Conservation (phyloP, 1,284 basidiomycete species). For the Melanopsichium pennsylvanicum region DNA sequence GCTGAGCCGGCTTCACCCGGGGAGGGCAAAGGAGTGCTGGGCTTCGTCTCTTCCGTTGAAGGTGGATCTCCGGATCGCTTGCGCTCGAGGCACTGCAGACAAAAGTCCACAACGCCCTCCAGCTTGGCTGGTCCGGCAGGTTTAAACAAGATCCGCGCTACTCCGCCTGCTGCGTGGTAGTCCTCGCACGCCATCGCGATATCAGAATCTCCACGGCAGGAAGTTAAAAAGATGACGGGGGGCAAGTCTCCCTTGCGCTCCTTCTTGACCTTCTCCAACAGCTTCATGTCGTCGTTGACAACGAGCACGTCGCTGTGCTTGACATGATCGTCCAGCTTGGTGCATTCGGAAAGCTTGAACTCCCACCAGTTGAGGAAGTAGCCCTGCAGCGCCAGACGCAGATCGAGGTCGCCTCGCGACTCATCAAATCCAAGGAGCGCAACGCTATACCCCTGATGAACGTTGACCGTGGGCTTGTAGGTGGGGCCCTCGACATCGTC, state of each 20-base stretch:
- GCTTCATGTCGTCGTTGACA: conserved; percentile 79
- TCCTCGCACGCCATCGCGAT: conserved; percentile 73
- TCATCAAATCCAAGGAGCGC: conserved; percentile 79
- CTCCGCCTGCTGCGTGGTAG: conserved; percentile 82
- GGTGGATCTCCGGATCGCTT: conserved; percentile 42
- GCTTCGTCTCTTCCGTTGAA: conserved; percentile 42
- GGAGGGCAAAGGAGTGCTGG: conserved; percentile 50
- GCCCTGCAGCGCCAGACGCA: conserved; percentile 73
- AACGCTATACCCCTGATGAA: conserved; percentile 70
- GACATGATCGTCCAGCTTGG: conserved; percentile 1
- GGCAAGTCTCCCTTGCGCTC: conserved; percentile 66
- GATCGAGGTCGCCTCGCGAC: conserved; percentile 75
- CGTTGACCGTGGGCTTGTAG: conserved; percentile 69
- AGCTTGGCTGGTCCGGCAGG: conserved; percentile 84
- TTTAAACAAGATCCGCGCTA: conserved; percentile 85
- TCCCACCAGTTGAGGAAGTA: conserved; percentile 83
- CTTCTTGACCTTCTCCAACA: conserved; percentile 66
- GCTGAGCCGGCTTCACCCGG: conserved; percentile 21
- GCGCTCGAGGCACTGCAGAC: conserved; percentile 72
- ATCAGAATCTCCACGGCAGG: conserved; percentile 74
- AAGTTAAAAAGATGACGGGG: conserved; percentile 79
- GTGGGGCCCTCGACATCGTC: conserved; percentile 48
- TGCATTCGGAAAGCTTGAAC: conserved; percentile 68
- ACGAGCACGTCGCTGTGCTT: conserved; percentile 76
- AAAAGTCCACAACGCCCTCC: conserved; percentile 75